Base-by-base conservation (phyloP, 495 filamentous ascomycete genomes). In the Hyaloscypha finlandica region DNA sequence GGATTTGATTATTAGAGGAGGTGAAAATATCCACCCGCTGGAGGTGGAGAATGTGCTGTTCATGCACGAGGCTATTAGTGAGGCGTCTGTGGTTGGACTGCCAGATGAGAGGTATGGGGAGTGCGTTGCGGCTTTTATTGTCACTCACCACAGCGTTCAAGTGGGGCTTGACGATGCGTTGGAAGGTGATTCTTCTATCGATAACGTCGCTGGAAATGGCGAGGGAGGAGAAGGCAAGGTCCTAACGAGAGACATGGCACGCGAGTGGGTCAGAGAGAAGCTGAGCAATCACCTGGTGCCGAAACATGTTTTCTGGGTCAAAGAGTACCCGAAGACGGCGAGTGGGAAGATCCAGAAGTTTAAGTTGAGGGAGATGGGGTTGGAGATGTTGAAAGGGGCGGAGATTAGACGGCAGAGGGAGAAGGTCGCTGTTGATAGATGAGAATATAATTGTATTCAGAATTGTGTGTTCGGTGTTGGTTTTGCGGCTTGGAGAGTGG, bases 311-410 rank as follows among this genome's bases (percentile, higher is more conserved):
- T 97, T 96, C 77, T 96, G 91, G 82, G 80, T 91, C 2, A 84
- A 88, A 0, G 82, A 85, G 9, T 95, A 91, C 72, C 95, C 95
- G 8, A 97, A 97, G 82, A 99, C 95, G 25, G 91, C 92, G 22
- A 97, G 92, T 74, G 95, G 95, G 35, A 99, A 99, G 83, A 95
- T 99, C 52, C 92, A 97, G 80, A 97, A 97, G 77, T 97, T 91
- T 77, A 96, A 91, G 76, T 78, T 99, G 71, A 85, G 84, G 75
- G 89, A 93, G 45, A 76, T 80, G 70, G 90, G 88, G 0, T 68
- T 86, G n/a, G 42, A 63, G 67, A 39, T 69, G 72, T 59, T 71
- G 35, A 65, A 64, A 62, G 57, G 65, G 19, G 64, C 35, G 45
- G 54, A 42, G 56, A 48, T 48, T 48, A 48, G 16, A 19, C 9